These are phyloP conservation scores for Debaryomycetaceae sp. DNA, from an alignment of 1,139 yeast genomes.

Conservation along the genomic window DNA sequence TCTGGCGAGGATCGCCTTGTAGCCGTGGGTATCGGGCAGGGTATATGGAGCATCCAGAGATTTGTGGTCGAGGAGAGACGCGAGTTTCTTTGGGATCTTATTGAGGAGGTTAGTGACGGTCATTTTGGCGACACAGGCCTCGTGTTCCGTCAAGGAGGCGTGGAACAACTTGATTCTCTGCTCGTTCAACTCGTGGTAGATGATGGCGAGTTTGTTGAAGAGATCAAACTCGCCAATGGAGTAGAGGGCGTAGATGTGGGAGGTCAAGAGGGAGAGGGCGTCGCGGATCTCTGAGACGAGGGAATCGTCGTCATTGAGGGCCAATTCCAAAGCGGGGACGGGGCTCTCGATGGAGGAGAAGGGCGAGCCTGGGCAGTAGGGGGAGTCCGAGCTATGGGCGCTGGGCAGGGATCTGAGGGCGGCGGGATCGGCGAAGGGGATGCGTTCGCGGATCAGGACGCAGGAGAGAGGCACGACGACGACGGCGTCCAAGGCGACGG, in stretches of 20 bases:
- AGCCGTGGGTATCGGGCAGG: constrained; percentile 60
- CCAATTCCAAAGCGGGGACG: constrained; percentile 46
- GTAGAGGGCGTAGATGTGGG: constrained; percentile 60
- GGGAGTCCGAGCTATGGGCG: constrained; percentile 9
- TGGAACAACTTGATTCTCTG: constrained; percentile 49
- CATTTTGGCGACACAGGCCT: constrained; percentile 44
- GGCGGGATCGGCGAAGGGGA: constrained; percentile 26
- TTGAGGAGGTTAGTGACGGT: constrained; percentile 51
- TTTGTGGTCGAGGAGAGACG: constrained; percentile 33
- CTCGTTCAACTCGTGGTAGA: constrained; percentile 53
- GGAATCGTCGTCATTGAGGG: constrained; percentile 26
- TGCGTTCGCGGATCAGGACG: constrained; percentile 25
- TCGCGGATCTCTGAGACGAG: constrained; percentile 48
- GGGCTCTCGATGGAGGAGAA: neutral
- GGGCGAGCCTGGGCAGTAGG: neutral
- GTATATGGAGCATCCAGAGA: constrained; percentile 18
- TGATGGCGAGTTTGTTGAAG: constrained; percentile 40
- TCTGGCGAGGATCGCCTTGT: constrained; percentile 61
- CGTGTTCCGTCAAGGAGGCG: constrained; percentile 49
- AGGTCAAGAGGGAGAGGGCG: constrained; percentile 44
- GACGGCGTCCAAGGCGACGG: constrained; percentile 39
- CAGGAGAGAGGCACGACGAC: constrained; percentile 54
- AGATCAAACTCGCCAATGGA: constrained; percentile 59
- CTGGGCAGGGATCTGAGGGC: constrained; percentile 34
- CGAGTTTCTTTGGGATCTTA: constrained; percentile 59